These are phyloP conservation scores for Tetraselmis striata DNA, from an alignment of 139 green algal species.

Conservation along the genomic window DNA sequence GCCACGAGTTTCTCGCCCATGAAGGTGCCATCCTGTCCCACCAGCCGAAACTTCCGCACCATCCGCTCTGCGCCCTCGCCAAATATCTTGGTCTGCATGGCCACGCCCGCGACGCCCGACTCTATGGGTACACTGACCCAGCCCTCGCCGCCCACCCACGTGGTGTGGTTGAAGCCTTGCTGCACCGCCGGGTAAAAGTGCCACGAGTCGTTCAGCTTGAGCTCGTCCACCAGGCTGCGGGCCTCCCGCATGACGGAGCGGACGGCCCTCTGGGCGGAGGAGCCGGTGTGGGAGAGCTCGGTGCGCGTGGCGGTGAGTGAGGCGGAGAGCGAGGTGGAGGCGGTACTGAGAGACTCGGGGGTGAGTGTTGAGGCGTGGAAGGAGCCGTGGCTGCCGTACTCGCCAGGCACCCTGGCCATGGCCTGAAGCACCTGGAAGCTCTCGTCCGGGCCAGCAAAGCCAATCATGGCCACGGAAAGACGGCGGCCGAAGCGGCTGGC, in stretches of 20 bases:
- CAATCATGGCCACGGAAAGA: conserved; percentile 21
- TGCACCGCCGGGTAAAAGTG: not conserved
- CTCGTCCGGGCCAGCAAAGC: conserved; percentile 20
- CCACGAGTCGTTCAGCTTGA: not conserved
- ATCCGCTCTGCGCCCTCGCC: conserved; percentile 24
- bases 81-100: conserved; percentile 18
- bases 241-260: too few relatives aligned
- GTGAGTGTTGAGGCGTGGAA: too few relatives aligned
- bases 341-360: conserved; percentile 16
- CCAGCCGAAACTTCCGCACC: conserved; percentile 24
- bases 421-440: conserved; percentile 24
- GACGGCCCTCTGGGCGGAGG: too few relatives aligned
- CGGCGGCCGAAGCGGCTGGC: conserved; percentile 22
- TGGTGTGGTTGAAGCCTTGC: conserved; percentile 9
- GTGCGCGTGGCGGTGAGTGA: conserved; percentile 22
- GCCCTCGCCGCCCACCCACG: too few relatives aligned
- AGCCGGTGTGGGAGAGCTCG: too few relatives aligned
- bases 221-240: not conserved
- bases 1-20: conserved; percentile 27
- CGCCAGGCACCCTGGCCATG: conserved; percentile 24
- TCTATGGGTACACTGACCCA: too few relatives aligned
- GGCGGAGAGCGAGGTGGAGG: conserved; percentile 23
- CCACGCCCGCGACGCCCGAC: too few relatives aligned
- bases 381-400: too few relatives aligned
- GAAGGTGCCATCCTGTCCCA: too few relatives aligned